Percentiles rank a stretch among this genome's conserved stretches.
Evolutionary conservation across 2,329 filamentous ascomycete genomes (phyloP).

Genomic region (Botrytis porri): DNA sequence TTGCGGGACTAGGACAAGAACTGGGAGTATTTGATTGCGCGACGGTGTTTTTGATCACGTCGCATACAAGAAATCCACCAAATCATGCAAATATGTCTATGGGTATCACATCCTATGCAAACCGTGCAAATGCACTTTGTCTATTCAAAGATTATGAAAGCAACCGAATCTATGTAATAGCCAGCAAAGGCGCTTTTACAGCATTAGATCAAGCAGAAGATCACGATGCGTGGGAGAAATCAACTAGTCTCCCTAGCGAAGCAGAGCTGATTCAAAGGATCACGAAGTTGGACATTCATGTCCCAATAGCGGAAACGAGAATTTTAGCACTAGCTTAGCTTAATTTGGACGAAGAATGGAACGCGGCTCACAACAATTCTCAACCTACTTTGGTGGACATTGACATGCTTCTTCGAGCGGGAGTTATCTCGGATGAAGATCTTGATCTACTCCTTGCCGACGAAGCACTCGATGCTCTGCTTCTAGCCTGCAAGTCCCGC

Average conservation of each 20-base stretch:
- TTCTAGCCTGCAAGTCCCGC: neutral
- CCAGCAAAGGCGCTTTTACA: neutral
- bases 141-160: neutral
- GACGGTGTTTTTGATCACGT: neutral
- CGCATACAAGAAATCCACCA: neutral
- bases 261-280: neutral
- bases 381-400: neutral
- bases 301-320: conserved; percentile 1
- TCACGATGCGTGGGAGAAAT: neutral
- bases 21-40: neutral
- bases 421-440: neutral
- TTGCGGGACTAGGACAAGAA: neutral
- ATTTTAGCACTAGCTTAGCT: neutral
- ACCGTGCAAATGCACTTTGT: neutral
- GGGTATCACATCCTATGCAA: neutral
- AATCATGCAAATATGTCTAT: neutral
- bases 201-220: neutral
- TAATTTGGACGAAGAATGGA: neutral
- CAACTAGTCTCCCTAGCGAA: neutral
- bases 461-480: neutral
- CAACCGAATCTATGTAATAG: neutral
- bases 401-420: neutral
- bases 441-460: neutral
- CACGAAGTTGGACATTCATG: neutral
- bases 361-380: neutral